Evolutionary conservation across 768 basidiomycete species (phyloP), one percentile per base, ranked within the genome.

Genomic region (Lactarius deliciosus): DNA sequence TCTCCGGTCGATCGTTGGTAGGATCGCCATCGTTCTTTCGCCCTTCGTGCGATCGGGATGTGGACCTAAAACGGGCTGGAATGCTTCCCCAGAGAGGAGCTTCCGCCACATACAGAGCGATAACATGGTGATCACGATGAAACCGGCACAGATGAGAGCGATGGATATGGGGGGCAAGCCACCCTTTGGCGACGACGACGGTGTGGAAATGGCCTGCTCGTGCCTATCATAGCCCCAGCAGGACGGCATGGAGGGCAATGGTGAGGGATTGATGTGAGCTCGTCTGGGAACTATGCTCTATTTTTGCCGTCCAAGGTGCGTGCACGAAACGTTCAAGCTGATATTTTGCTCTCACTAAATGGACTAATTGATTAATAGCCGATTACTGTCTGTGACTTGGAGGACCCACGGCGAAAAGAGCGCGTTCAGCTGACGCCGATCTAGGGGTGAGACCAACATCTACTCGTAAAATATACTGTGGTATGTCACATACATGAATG

Each of bases 51-150:
- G 54, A 7, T 36, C 32, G 6, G 22, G n/a, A 28, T 25, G 13
- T 22, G 4, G n/a, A 15, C 2, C 4, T n/a, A 40, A 25, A n/a
- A 34, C 6, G 9, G 25, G 41, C 20, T 9, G 40, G 30, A 20
- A 16, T 18, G 18, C 16, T 25, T 54, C 45, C 25, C 62, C 36
- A 7, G 63, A 41, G 9, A 40, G 47, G 25, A 63, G 11, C 10
- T 41, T 41, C 28, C 64, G 18, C 70, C 70, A 71, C 5, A 32
- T 57, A 25, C 56, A 63, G 40, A 69, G 20, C 8, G 45, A 15
- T 0, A 62, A 5, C 18, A 62, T 4, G 2, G 30, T 40, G 3
- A 64, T 0, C 2, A 16, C 47, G 11, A 69, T 53, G 18, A 57
- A 54, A 25, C 68, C 62, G 41, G 61, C 15, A 38, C 59, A 56